These are phyloP conservation scores for Neoscytalidium dimidiatum DNA, from an alignment of 2,329 filamentous ascomycete species.

Conservation along the genomic window DNA sequence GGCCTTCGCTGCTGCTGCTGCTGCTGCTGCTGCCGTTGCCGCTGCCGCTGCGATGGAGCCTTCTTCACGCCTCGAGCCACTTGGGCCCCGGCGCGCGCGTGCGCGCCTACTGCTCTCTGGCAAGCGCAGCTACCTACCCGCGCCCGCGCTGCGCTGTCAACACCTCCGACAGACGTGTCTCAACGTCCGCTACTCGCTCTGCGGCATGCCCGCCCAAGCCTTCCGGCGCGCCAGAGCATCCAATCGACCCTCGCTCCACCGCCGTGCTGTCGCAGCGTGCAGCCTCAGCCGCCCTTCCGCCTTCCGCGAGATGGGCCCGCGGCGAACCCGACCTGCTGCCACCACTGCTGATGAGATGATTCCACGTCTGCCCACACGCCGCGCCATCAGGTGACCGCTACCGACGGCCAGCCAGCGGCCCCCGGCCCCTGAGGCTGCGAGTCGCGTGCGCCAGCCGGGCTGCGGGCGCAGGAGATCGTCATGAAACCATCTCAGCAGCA, in stretches of 20 bases:
- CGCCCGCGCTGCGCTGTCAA: constrained; percentile 13
- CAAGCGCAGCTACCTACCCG: background rate
- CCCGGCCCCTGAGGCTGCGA: constrained; percentile 1
- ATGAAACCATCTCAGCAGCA: constrained; percentile 10
- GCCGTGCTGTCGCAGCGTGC: background rate
- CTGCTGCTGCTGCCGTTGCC: background rate
- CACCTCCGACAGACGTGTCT: constrained; percentile 1
- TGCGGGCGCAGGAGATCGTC: background rate
- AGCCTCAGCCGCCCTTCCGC: background rate
- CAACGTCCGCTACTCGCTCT: background rate
- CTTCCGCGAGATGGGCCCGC: background rate
- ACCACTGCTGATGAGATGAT: background rate
- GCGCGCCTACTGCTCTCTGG: background rate
- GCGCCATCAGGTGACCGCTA: background rate
- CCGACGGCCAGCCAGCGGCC: background rate
- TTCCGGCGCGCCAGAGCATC: constrained; percentile 5
- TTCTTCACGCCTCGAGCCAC: too few species aligned
- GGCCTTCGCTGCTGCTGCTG: background rate
- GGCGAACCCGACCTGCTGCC: background rate
- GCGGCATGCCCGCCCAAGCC: background rate
- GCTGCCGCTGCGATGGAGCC: too few species aligned
- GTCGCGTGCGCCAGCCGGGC: too few species aligned
- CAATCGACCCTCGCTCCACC: constrained; percentile 2
- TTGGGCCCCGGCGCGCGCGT: background rate
- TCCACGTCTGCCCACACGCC: constrained; percentile 14